Conservation (phyloP, 2,329 filamentous ascomycete species). For the Dactylonectria estremocensis region DNA sequence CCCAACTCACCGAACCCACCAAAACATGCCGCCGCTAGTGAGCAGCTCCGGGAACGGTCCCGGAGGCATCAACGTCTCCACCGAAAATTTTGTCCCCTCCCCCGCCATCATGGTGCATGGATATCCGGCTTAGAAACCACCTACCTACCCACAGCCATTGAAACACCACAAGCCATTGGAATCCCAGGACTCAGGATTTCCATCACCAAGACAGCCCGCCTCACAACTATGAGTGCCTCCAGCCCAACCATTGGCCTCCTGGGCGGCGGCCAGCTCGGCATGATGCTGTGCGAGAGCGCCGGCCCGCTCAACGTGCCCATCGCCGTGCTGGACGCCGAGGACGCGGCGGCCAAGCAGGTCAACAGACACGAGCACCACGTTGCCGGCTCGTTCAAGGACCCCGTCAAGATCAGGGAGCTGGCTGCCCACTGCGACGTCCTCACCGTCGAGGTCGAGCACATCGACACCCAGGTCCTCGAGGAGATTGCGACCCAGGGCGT, state of each 20-base stretch:
- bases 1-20: no score
- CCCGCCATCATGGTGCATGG: slow-evolving; percentile 25
- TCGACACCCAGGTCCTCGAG: slow-evolving; percentile 90
- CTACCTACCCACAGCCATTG: neutral
- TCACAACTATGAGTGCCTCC: neutral
- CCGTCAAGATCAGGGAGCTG: slow-evolving; percentile 83
- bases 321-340: slow-evolving; percentile 83
- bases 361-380: slow-evolving; percentile 83
- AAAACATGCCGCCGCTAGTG: no score
- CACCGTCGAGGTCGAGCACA: slow-evolving; percentile 96
- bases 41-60: slow-evolving; percentile 5
- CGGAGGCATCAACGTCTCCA: slow-evolving; percentile 11
- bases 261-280: slow-evolving; percentile 83
- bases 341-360: slow-evolving; percentile 88
- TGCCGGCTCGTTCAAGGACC: slow-evolving; percentile 89
- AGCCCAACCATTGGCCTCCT: slow-evolving; percentile 63
- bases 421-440: slow-evolving; percentile 83
- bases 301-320: slow-evolving; percentile 81
- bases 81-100: slow-evolving; percentile 22
- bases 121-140: neutral
- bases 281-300: slow-evolving; percentile 95
- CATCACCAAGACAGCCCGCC: neutral
- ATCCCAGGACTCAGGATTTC: no score
- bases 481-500: slow-evolving; percentile 80
- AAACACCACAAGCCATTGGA: no score